Evolutionary conservation across 768 basidiomycete species (phyloP).

Genomic region (Pholiota molesta): DNA sequence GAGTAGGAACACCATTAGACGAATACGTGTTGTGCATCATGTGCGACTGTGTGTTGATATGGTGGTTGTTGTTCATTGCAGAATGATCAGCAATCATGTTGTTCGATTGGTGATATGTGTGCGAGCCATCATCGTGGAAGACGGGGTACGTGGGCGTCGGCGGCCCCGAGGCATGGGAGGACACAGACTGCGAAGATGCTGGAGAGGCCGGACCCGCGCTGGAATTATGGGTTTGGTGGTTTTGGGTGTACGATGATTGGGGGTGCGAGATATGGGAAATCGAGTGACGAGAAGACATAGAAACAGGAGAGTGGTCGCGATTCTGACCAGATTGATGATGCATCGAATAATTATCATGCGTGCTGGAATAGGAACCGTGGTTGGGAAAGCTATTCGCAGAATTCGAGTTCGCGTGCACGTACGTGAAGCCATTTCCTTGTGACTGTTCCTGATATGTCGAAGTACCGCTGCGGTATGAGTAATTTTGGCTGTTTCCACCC

Average conservation of each 20-base stretch:
- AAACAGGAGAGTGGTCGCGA: constrained; percentile 28
- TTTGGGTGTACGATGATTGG: constrained; percentile 41
- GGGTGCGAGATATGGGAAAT: constrained; percentile 65
- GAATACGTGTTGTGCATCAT: constrained; percentile 15
- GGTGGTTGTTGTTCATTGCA: constrained; percentile 13
- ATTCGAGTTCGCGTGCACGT: constrained; percentile 39
- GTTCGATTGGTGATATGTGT: constrained; percentile 39
- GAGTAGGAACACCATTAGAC: background rate
- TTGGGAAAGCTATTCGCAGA: constrained; percentile 24
- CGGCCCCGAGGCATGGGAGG: constrained; percentile 45
- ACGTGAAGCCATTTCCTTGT: constrained; percentile 36
- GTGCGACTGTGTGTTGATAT: constrained; percentile 18
- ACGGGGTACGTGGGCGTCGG: constrained; percentile 48
- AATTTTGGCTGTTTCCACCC: constrained; percentile 18
- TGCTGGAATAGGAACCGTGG: constrained; percentile 33
- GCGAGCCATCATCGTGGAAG: constrained; percentile 46
- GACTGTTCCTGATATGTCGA: constrained; percentile 49
- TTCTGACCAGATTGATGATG: constrained; percentile 18
- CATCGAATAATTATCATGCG: constrained; percentile 27
- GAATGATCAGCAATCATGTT: constrained; percentile 31
- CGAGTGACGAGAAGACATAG: constrained; percentile 56
- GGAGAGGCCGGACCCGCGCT: constrained; percentile 50
- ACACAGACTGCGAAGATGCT: constrained; percentile 52
- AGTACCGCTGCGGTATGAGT: constrained; percentile 43
- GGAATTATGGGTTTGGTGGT: constrained; percentile 30